Evolutionary conservation across 192 early-diverging fungal genomes (phyloP).

Genomic region (Dissophora ornata): DNA sequence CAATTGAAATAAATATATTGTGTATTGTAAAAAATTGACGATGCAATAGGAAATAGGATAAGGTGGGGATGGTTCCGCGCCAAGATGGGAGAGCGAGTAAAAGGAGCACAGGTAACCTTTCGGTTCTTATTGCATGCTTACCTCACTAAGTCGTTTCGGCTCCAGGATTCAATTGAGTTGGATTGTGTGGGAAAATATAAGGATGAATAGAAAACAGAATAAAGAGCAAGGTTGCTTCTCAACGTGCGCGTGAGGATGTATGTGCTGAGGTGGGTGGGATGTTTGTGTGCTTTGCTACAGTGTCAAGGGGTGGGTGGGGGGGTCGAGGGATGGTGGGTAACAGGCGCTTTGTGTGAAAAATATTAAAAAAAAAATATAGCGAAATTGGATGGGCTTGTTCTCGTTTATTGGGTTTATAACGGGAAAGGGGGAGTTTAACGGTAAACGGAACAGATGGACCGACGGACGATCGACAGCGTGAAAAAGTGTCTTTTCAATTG

Average conservation of each 20-base stretch:
- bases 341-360: background rate
- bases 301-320: background rate
- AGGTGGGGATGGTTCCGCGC: too few relatives aligned
- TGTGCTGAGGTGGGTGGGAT: constrained; percentile 7
- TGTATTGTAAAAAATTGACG: too few relatives aligned
- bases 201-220: background rate
- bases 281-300: background rate
- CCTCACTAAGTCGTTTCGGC: background rate
- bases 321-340: background rate
- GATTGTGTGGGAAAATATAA: constrained; percentile 4
- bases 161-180: background rate
- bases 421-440: too few relatives aligned
- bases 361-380: background rate
- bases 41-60: too few relatives aligned
- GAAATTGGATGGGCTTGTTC: background rate
- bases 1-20: too few relatives aligned
- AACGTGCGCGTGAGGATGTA: constrained; percentile 6
- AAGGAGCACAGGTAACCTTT: too few relatives aligned
- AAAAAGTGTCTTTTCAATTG: too few relatives aligned
- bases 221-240: background rate
- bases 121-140: too few relatives aligned
- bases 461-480: too few relatives aligned
- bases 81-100: too few relatives aligned
- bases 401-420: too few relatives aligned
- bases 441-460: too few relatives aligned